These are phyloP conservation scores for Peniophora sp. DNA, from an alignment of 1,284 basidiomycete species.

Conservation along the genomic window DNA sequence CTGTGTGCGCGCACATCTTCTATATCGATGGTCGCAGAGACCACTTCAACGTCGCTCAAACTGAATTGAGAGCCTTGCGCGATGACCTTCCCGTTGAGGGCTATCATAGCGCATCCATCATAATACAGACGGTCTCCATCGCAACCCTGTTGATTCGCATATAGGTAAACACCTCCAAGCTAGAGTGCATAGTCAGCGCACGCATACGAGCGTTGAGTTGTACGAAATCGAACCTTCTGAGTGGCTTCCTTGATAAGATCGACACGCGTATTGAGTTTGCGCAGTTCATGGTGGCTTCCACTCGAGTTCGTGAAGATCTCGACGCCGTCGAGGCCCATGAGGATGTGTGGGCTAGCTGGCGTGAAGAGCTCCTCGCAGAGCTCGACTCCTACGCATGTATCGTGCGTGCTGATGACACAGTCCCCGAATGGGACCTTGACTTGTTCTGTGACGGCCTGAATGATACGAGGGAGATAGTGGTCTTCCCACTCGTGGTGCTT, in stretches of 20 bases:
- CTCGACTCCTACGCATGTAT: slow-evolving; percentile 95
- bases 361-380: slow-evolving; percentile 98
- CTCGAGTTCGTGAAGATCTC: slow-evolving; percentile 99
- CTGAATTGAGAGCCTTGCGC: slow-evolving; percentile 98
- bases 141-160: slow-evolving; percentile 98
- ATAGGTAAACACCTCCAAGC: slow-evolving; percentile 95
- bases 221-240: slow-evolving; percentile 55
- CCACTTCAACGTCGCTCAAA: slow-evolving; percentile 90
- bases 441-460: slow-evolving; percentile 85
- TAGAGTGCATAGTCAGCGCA: slow-evolving; percentile 23
- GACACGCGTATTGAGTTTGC: slow-evolving; percentile 86
- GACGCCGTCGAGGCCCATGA: slow-evolving; percentile 95
- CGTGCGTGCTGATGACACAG: slow-evolving; percentile 86
- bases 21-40: slow-evolving; percentile 92
- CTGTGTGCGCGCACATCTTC: slow-evolving; percentile 91
- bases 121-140: slow-evolving; percentile 98
- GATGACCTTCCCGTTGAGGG: slow-evolving; percentile 86
- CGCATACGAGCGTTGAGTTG: background rate
- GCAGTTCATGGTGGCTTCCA: slow-evolving; percentile 94
- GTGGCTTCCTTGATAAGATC: slow-evolving; percentile 98
- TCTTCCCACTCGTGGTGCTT: slow-evolving; percentile 85
- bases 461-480: slow-evolving; percentile 82
- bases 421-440: slow-evolving; percentile 91
- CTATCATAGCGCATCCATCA: slow-evolving; percentile 95
- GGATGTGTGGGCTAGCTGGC: slow-evolving; percentile 87